Base-by-base conservation (phyloP, 495 filamentous ascomycete genomes). In the Lophium mytilinum region DNA sequence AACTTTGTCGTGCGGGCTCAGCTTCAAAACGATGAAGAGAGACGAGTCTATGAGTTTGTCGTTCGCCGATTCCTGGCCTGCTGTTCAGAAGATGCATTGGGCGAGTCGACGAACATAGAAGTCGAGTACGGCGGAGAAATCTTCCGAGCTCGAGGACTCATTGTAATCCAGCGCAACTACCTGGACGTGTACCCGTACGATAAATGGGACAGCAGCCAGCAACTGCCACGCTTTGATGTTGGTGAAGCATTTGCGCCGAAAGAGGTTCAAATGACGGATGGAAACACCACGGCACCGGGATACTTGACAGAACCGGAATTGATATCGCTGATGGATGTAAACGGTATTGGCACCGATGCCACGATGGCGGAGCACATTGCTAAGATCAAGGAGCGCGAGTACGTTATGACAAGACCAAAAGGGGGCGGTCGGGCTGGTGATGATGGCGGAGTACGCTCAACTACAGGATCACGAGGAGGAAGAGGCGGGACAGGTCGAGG, bases 321-420 rank as follows among this genome's bases (percentile, higher is more conserved):
- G n/a, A 96, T 98, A 70, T 88, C 85, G 4, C 78, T 98, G 19
- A 98, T 98, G 93, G 94, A 98, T 72, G 92, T 88, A 14, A 97
- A 98, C 68, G 93, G 93, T 10, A 98, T 98, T 63, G 93, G 93
- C 14, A 98, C 93, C 4, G 93, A 98, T 72, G 93, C 93, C 10
- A 97, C 93, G 0, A 98, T 98, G 94, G 92, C 93, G 0, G 93
- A 98, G 62, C 93, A 98, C 68, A 97, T 98, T 66, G 81, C 86
- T 42, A 96, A 94, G 68, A 91, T 98, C 69, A 89, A 96, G 70
- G 83, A 91, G 40, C 76, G 93, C 33, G 74, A 88, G 47, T 98
- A 98, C 66, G 90, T 90, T 21, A 79, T 79, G 42, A 82, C 82
- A 2, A 72, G 83, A 34, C 69, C 79, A n/a, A 73, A 69, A 24